A percentile compares a stretch with the other conserved stretches of the same genome.
phyloP scores from a whole-genome alignment of 257 asterid genomes.

The Lavandula angustifolia region DNA sequence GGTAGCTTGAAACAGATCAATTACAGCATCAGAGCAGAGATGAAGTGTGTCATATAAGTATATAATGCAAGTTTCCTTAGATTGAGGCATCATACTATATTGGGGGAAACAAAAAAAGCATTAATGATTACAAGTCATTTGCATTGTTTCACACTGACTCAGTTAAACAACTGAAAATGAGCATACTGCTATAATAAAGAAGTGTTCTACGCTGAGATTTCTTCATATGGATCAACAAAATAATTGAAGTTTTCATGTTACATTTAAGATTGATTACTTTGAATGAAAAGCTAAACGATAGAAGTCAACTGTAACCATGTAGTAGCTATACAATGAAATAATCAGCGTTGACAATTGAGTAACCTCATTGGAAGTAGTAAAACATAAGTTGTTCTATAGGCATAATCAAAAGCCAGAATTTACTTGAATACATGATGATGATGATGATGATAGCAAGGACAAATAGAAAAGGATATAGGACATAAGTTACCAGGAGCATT shows the following conservation, averaged over 20 bases:
- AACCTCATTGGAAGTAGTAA: constrained; percentile 18
- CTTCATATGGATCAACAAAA: background rate
- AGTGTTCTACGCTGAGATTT: background rate
- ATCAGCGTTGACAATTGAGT: constrained; percentile 2
- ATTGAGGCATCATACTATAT: background rate
- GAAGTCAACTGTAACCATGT: constrained; percentile 5
- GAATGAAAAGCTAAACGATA: constrained; percentile 19
- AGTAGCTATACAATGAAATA: constrained; percentile 18
- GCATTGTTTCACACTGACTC: background rate
- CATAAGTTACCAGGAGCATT: constrained; percentile 70
- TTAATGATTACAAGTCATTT: constrained; percentile 1
- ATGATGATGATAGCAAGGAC: background rate
- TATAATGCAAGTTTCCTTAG: constrained; percentile 11
- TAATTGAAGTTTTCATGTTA: constrained; percentile 13
- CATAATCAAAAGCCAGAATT: constrained; percentile 15
- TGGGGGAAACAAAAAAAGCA: background rate
- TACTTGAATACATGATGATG: constrained; percentile 13
- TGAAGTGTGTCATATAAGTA: background rate
- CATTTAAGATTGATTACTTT: constrained; percentile 4
- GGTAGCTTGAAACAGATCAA: constrained; percentile 7
- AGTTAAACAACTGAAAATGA: background rate
- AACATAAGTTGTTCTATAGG: constrained; percentile 17
- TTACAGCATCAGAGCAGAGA: constrained; percentile 6
- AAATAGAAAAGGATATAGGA: background rate
- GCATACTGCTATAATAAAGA: constrained; percentile 7